A percentile compares a stretch with the other conserved stretches of the same genome.
phyloP scores from a whole-genome alignment of 306 rosid genomes.

The Heteromeles arbutifolia region DNA sequence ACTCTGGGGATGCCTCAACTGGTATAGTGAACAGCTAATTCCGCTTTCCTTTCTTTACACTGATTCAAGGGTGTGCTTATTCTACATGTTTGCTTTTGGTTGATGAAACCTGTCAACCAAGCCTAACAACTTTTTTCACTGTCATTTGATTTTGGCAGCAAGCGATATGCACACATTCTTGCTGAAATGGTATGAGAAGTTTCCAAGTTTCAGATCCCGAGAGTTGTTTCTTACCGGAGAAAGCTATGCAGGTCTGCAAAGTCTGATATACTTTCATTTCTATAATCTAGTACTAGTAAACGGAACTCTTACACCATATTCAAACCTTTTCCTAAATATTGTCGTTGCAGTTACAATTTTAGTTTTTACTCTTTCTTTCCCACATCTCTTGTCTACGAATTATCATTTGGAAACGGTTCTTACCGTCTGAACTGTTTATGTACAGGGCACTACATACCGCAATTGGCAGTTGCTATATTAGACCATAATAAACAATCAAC shows the following conservation, averaged over 20 bases:
- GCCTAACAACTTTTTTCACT: neutral
- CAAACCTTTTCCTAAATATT: neutral
- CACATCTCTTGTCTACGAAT: neutral
- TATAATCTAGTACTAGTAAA: no score
- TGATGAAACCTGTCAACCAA: neutral
- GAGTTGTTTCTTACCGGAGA: slow-evolving; percentile 83
- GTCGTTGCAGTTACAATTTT: neutral
- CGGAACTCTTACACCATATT: no score
- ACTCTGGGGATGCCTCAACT: slow-evolving; percentile 57
- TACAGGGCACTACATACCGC: slow-evolving; percentile 89
- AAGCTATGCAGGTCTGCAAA: slow-evolving; percentile 75
- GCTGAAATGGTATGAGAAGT: slow-evolving; percentile 71
- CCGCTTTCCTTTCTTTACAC: neutral
- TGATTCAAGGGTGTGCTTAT: neutral
- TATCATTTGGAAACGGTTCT: neutral
- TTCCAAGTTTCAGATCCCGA: slow-evolving; percentile 61
- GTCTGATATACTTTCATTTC: neutral
- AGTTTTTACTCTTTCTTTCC: neutral
- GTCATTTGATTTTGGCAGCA: slow-evolving; percentile 43
- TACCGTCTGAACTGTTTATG: neutral
- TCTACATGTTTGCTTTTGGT: neutral
- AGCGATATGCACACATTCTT: slow-evolving; percentile 65
- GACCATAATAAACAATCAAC: slow-evolving; percentile 62
- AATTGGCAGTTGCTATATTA: slow-evolving; percentile 31
- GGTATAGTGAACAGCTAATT: slow-evolving; percentile 38